phyloP scores from a whole-genome alignment of 163 green algal species.

The Chlamydomonas reinhardtii region DNA sequence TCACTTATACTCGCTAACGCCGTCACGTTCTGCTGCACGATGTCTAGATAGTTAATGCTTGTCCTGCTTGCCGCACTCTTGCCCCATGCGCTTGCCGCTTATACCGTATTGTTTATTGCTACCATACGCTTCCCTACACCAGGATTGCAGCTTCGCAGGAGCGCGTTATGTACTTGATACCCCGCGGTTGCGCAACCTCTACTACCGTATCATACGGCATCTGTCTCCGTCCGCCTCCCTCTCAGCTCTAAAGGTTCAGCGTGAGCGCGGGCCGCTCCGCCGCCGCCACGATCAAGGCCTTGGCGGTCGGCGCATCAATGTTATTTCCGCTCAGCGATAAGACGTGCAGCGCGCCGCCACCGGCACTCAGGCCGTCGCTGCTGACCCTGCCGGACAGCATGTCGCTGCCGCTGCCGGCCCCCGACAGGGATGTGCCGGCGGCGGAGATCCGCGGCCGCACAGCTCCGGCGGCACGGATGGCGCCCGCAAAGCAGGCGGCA shows the following conservation, averaged over 20 bases:
- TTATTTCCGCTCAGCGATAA: constrained; percentile 14
- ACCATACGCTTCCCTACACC: no score
- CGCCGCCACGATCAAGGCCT: constrained; percentile 8
- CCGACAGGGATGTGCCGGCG: not conserved
- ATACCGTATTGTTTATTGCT: no score
- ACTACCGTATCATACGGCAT: no score
- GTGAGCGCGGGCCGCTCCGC: constrained; percentile 14
- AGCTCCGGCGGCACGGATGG: constrained; percentile 28
- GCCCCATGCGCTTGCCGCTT: no score
- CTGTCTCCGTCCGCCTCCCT: no score
- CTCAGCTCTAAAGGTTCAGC: not conserved
- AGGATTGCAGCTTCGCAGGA: no score
- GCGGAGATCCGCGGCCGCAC: not conserved
- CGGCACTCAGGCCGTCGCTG: not conserved
- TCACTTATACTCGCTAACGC: no score
- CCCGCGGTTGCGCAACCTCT: no score
- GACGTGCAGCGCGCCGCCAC: constrained; percentile 8
- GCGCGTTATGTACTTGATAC: no score
- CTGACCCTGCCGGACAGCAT: not conserved
- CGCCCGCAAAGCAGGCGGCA: constrained; percentile 17
- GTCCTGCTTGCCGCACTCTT: no score
- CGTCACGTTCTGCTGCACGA: no score
- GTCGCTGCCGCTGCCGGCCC: not conserved
- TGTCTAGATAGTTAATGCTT: no score
- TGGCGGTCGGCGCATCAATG: constrained; percentile 1